phyloP scores from a whole-genome alignment of 495 filamentous ascomycete species.

The Penicillium herquei region DNA sequence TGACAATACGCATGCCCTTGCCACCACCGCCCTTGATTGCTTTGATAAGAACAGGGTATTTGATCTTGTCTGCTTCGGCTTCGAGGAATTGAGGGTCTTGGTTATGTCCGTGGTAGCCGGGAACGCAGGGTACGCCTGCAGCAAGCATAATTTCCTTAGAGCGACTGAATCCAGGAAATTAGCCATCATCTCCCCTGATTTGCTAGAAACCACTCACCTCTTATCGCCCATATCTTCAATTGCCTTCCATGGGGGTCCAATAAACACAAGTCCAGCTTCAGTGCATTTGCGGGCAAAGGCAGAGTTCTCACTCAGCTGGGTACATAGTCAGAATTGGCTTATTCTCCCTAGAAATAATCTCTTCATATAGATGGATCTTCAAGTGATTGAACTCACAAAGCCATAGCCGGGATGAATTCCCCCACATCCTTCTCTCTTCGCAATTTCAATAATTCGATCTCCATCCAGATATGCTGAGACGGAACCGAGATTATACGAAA shows the following conservation, averaged over 20 bases:
- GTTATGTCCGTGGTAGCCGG: constrained; percentile 88
- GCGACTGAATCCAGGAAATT: constrained; percentile 40
- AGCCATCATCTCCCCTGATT: not conserved
- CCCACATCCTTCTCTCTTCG: constrained; percentile 79
- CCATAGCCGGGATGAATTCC: constrained; percentile 97
- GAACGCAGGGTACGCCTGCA: constrained; percentile 92
- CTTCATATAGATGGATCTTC: not conserved
- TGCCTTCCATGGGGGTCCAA: constrained; percentile 86
- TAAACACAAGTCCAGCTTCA: constrained; percentile 90
- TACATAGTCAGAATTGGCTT: not conserved
- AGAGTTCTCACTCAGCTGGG: constrained; percentile 80
- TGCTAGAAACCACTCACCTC: constrained; percentile 46
- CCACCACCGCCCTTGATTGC: constrained; percentile 95
- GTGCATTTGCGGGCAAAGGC: constrained; percentile 84
- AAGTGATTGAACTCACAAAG: constrained; percentile 59
- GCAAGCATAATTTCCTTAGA: constrained; percentile 94
- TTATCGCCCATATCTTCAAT: constrained; percentile 99
- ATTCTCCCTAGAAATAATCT: not conserved
- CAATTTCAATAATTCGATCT: constrained; percentile 83
- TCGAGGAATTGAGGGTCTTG: constrained; percentile 73
- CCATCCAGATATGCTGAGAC: constrained; percentile 87
- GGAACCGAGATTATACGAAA: constrained; percentile 77
- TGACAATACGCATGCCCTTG: constrained; percentile 98
- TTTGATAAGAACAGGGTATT: constrained; percentile 92
- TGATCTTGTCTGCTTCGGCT: constrained; percentile 73